Evolutionary conservation across 2,329 filamentous ascomycete genomes (phyloP), one percentile per base, ranked within the genome.

Genomic region (Fusarium vanettenii): DNA sequence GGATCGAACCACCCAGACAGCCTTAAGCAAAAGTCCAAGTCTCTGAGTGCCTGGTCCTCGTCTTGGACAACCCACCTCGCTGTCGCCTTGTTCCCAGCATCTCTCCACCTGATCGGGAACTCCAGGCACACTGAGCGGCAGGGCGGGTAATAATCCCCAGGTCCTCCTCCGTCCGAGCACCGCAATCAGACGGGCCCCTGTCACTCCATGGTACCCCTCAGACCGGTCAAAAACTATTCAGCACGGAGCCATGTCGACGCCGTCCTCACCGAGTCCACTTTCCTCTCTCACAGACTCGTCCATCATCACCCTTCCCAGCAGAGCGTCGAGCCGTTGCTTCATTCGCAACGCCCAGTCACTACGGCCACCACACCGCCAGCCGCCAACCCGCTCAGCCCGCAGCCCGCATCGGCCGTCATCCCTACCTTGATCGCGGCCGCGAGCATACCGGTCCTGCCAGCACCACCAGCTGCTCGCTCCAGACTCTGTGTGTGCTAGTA

Each of bases 211-310:
- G 79, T 83, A 83, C 82, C 82, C 82, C 82, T 84, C 82, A 83
- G 81, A 84, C 81, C 81, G 82, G 80, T 81, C 73, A 82, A 80
- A 83, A 82, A 84, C 82, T 83, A 81, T 82, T 81, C 81, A 84
- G 81, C 80, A 84, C 81, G 80, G 77, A 79, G 79, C 79, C 78
- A 78, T 80, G 80, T 79, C 78, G 71, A 82, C 74, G 77, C 77
- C 77, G 74, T 81, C 77, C 79, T 84, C 82, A 84, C 83, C 83
- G 83, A 83, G 81, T 82, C 80, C 80, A 82, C 80, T 82, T 81
- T 81, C 78, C 77, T 80, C 81, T 79, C 76, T 78, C 71, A 76
- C 81, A 80, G 80, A 79, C 81, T 81, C 78, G 78, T 82, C 77
- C 73, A 80, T 82, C 79, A 74, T 80, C 80, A 70, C 78, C 77